These are phyloP conservation scores for Ophiostoma ulmi DNA, from an alignment of 2,329 filamentous ascomycete genomes.

Conservation along the genomic window DNA sequence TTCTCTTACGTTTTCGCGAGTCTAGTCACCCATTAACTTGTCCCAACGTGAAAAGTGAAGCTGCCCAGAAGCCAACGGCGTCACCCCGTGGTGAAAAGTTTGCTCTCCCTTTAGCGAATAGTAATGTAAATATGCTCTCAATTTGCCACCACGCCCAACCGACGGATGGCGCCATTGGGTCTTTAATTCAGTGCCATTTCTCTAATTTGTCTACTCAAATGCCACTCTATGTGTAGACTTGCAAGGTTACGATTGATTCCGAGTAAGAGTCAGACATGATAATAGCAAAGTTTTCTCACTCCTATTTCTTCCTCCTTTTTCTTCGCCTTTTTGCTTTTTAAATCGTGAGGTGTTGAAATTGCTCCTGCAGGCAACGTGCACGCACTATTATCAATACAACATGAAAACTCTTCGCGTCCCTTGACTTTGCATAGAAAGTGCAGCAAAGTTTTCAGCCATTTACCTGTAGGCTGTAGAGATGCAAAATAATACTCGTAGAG, in stretches of 20 bases:
- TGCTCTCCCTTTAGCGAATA: background rate
- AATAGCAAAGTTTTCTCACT: background rate
- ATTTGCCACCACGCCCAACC: slow-evolving; percentile 7
- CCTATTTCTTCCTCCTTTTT: background rate
- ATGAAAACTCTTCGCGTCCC: background rate
- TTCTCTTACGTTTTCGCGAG: slow-evolving; percentile 7
- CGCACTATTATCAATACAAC: background rate
- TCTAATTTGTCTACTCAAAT: background rate
- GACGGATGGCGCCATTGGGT: slow-evolving; percentile 10
- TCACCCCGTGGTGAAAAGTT: slow-evolving; percentile 6
- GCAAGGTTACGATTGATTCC: background rate
- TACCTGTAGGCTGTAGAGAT: background rate
- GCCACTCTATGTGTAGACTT: background rate
- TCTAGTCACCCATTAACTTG: background rate
- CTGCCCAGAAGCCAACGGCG: background rate
- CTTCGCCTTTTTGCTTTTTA: background rate
- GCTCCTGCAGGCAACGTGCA: slow-evolving; percentile 9
- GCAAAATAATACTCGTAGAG: background rate
- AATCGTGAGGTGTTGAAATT: background rate
- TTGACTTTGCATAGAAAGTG: background rate
- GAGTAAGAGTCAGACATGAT: background rate
- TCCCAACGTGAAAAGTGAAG: background rate
- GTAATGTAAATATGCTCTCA: background rate
- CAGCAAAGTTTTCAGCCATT: background rate
- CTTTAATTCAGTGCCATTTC: slow-evolving; percentile 10